Percentiles rank a stretch among this genome's conserved stretches.
phyloP scores from a whole-genome alignment of 352 stramenopile genomes.

The Phytophthora tubulina region DNA sequence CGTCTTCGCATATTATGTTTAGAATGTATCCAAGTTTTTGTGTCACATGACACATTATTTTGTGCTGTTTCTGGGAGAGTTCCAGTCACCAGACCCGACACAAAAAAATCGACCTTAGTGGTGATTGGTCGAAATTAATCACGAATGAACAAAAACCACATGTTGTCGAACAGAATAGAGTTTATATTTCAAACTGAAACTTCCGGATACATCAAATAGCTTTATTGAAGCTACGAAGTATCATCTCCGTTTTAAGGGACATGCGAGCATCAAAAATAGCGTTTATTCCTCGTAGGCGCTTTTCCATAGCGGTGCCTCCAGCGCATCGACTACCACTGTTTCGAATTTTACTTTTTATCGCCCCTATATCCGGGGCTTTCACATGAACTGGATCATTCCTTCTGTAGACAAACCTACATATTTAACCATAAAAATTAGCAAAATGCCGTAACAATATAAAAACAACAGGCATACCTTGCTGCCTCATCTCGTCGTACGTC shows the following conservation, averaged over 20 bases:
- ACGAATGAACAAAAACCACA: background rate
- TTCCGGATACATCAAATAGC: conserved; percentile 1
- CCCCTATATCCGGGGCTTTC: background rate
- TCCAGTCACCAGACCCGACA: background rate
- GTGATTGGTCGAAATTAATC: background rate
- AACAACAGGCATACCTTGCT: background rate
- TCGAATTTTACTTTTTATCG: background rate
- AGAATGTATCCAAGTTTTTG: too few species aligned
- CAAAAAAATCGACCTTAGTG: background rate
- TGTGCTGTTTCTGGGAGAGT: too few species aligned
- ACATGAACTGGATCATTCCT: background rate
- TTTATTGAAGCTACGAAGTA: conserved; percentile 13
- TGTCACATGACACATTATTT: too few species aligned
- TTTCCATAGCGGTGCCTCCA: conserved; percentile 1
- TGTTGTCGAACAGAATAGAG: background rate
- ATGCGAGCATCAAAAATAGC: conserved; percentile 3
- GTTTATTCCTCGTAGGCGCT: conserved; percentile 1
- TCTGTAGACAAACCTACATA: conserved; percentile 3
- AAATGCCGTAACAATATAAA: background rate
- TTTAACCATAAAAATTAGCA: too few species aligned
- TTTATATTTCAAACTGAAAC: conserved; percentile 4
- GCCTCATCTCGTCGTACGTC: background rate
- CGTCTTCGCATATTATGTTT: too few species aligned
- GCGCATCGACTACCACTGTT: background rate
- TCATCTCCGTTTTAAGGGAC: background rate